Conservation (phyloP, 2,329 filamentous ascomycete genomes). For the Alternaria panax region DNA sequence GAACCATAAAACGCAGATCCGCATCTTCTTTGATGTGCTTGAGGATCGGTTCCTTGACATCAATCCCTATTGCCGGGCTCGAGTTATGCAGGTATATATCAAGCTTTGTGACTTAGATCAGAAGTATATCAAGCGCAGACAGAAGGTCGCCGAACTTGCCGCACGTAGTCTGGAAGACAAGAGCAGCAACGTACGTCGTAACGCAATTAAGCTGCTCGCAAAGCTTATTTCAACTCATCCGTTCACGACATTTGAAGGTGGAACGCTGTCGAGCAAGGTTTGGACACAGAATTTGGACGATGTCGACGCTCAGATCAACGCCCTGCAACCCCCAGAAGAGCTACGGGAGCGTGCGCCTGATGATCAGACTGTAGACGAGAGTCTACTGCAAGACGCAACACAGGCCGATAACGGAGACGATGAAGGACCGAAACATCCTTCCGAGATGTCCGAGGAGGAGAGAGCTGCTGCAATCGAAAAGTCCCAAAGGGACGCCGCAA, state of each 20-base stretch:
- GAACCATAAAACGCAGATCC: slow-evolving; percentile 92
- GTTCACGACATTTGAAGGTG: slow-evolving; percentile 72
- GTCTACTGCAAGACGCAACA: slow-evolving; percentile 86
- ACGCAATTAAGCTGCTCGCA: slow-evolving; percentile 90
- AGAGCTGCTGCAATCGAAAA: slow-evolving; percentile 76
- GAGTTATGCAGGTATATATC: slow-evolving; percentile 91
- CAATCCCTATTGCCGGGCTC: slow-evolving; percentile 93
- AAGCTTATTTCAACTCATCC: slow-evolving; percentile 93
- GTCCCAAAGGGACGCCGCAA: slow-evolving; percentile 85
- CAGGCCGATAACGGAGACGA: slow-evolving; percentile 65
- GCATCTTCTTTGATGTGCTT: slow-evolving; percentile 95
- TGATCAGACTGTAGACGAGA: slow-evolving; percentile 76
- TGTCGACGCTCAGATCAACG: slow-evolving; percentile 81
- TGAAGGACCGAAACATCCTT: slow-evolving; percentile 56
- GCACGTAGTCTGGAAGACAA: slow-evolving; percentile 93
- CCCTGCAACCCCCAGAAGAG: slow-evolving; percentile 80
- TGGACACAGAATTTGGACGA: slow-evolving; percentile 84
- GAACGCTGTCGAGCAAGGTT: slow-evolving; percentile 79
- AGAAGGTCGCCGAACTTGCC: slow-evolving; percentile 85
- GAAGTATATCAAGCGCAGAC: slow-evolving; percentile 91
- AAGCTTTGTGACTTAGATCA: slow-evolving; percentile 87
- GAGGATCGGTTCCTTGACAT: slow-evolving; percentile 96
- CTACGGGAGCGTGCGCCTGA: slow-evolving; percentile 70
- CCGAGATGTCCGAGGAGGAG: slow-evolving; percentile 81
- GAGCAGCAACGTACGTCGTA: slow-evolving; percentile 94